These are phyloP conservation scores for Globisporangium viniferum DNA, from an alignment of 352 stramenopile species.

Conservation along the genomic window DNA sequence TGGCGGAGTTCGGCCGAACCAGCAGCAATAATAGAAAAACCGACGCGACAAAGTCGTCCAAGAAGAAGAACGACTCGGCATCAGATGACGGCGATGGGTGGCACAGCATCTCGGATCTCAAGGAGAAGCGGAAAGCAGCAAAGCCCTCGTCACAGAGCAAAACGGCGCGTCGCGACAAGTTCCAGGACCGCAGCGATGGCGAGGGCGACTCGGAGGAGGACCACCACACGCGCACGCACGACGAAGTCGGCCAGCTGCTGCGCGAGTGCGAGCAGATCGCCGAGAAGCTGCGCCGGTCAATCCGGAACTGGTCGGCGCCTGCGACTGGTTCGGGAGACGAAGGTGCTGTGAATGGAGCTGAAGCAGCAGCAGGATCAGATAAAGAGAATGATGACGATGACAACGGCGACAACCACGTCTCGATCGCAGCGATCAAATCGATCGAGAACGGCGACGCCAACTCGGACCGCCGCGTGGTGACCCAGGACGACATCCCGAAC, in stretches of 20 bases:
- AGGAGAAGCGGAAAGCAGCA: slow-evolving; percentile 6
- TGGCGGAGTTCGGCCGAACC: slow-evolving; percentile 43
- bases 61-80: slow-evolving; percentile 4
- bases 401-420: slow-evolving; percentile 41
- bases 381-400: slow-evolving; percentile 24
- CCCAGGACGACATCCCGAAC: slow-evolving; percentile 63
- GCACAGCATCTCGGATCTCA: slow-evolving; percentile 18
- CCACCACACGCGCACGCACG: slow-evolving; percentile 53
- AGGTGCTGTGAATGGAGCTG: not conserved
- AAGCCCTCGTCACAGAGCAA: not conserved
- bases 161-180: not conserved
- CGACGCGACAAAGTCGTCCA: not conserved
- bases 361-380: not conserved
- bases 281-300: slow-evolving; percentile 53
- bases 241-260: slow-evolving; percentile 68
- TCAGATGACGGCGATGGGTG: slow-evolving; percentile 4
- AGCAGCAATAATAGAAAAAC: not conserved
- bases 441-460: not conserved
- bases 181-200: slow-evolving; percentile 16
- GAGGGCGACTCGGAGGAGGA: slow-evolving; percentile 43
- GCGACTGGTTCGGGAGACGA: slow-evolving; percentile 10
- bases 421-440: slow-evolving; percentile 45
- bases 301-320: slow-evolving; percentile 56
- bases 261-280: slow-evolving; percentile 63
- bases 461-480: slow-evolving; percentile 46